phyloP scores from a whole-genome alignment of 129 eudicot species.

The Mikania micrantha region DNA sequence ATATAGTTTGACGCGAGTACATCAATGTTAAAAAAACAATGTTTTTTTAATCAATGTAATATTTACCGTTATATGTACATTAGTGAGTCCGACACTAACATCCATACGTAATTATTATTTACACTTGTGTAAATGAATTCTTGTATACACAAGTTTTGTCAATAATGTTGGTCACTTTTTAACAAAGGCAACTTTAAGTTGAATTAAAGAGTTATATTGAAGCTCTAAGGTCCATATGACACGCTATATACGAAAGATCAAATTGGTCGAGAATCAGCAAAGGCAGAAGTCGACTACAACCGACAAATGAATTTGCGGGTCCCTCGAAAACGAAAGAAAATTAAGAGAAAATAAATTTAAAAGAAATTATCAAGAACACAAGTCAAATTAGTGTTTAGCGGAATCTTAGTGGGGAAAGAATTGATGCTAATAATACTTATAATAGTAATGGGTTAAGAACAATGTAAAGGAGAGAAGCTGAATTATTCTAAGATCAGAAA shows the following conservation, averaged over 20 bases:
- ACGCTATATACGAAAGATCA: neutral
- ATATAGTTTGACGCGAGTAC: too few relatives aligned
- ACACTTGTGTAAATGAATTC: too few relatives aligned
- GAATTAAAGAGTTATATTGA: neutral
- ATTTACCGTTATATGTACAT: too few relatives aligned
- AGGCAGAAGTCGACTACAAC: conserved; percentile 1
- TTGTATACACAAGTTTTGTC: too few relatives aligned
- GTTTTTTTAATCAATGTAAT: too few relatives aligned
- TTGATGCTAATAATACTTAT: conserved; percentile 20
- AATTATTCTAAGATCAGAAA: conserved; percentile 20
- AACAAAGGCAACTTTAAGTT: neutral
- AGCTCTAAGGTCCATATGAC: neutral
- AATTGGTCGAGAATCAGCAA: conserved; percentile 8
- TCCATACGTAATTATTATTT: too few relatives aligned
- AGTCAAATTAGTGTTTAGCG: conserved; percentile 28
- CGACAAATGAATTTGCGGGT: conserved; percentile 13
- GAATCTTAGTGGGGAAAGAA: conserved; percentile 23
- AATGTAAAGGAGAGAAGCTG: conserved; percentile 17
- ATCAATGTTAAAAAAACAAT: too few relatives aligned
- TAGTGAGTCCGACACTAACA: too few relatives aligned
- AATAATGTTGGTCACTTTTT: neutral
- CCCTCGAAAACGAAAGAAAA: conserved; percentile 20
- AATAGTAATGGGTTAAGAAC: conserved; percentile 25
- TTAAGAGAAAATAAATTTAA: conserved; percentile 1
- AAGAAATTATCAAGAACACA: conserved; percentile 16